Evolutionary conservation across 352 stramenopile species (phyloP).

Genomic region (Blastocystis sp.): DNA sequence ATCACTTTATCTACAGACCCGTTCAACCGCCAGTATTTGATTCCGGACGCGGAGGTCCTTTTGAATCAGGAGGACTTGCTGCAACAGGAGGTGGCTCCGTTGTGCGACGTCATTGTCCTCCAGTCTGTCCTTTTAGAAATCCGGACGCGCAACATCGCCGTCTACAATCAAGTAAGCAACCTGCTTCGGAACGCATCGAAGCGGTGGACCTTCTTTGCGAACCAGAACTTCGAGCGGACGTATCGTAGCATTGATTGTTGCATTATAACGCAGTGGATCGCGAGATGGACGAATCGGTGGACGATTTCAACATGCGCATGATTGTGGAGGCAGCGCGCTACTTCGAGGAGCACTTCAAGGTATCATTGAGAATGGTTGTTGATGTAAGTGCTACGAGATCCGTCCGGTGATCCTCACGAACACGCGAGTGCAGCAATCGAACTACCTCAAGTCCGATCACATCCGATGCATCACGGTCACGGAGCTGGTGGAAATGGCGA

Average conservation of each 20-base stretch:
- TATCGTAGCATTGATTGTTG: slow-evolving; percentile 59
- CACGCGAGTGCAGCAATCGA: slow-evolving; percentile 52
- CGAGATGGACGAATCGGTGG: slow-evolving; percentile 62
- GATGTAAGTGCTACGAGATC: slow-evolving; percentile 63
- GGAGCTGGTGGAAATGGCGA: slow-evolving; percentile 30
- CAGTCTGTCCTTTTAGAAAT: slow-evolving; percentile 78
- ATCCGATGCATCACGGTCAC: slow-evolving; percentile 23
- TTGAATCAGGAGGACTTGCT: slow-evolving; percentile 78
- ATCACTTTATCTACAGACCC: slow-evolving; percentile 65
- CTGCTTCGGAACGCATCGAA: slow-evolving; percentile 67
- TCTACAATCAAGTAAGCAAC: slow-evolving; percentile 75
- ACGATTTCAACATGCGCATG: slow-evolving; percentile 74
- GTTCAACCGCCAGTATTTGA: slow-evolving; percentile 66
- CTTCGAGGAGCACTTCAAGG: slow-evolving; percentile 63
- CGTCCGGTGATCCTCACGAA: slow-evolving; percentile 57
- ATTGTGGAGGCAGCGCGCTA: slow-evolving; percentile 72
- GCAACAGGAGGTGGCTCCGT: slow-evolving; percentile 68
- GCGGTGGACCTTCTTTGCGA: slow-evolving; percentile 80
- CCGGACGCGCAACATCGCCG: slow-evolving; percentile 72
- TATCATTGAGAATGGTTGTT: slow-evolving; percentile 20
- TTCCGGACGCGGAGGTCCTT: slow-evolving; percentile 77
- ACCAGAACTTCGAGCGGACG: slow-evolving; percentile 75
- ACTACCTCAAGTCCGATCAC: slow-evolving; percentile 12
- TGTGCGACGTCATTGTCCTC: slow-evolving; percentile 74
- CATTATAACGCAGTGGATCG: slow-evolving; percentile 50